Evolutionary conservation across 176 grass and related monocot genomes (phyloP).

Genomic region (Musa beccarii): DNA sequence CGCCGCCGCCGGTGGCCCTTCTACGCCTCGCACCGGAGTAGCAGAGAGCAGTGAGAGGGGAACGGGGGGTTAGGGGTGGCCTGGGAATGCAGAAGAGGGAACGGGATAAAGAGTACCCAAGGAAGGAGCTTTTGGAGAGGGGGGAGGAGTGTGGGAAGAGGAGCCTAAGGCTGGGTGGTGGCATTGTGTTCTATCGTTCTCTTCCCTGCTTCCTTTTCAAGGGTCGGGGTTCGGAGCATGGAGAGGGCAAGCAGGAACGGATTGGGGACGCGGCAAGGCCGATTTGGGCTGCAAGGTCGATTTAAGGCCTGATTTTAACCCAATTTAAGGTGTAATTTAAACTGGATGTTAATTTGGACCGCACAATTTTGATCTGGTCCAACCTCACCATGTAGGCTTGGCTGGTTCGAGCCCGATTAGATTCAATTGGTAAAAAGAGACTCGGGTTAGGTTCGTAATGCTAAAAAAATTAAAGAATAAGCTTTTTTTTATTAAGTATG

Average conservation of each 20-base stretch:
- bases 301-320: too few relatives aligned
- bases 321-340: too few relatives aligned
- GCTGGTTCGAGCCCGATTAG: too few relatives aligned
- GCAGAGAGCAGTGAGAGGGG: background rate
- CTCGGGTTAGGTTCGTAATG: too few relatives aligned
- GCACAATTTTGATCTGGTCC: too few relatives aligned
- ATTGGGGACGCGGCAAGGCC: background rate
- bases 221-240: background rate
- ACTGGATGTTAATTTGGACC: too few relatives aligned
- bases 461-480: too few relatives aligned
- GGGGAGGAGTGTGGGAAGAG: background rate
- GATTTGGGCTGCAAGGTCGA: too few relatives aligned
- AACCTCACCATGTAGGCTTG: too few relatives aligned
- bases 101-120: background rate
- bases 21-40: background rate
- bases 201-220: background rate
- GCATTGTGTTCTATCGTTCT: background rate
- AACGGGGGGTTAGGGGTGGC: background rate
- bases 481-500: too few relatives aligned
- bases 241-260: background rate
- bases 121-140: background rate
- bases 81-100: background rate
- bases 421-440: too few relatives aligned
- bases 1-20: slow-evolving; percentile 24
- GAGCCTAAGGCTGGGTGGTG: background rate